A percentile compares a stretch with the other conserved stretches of the same genome.
Evolutionary conservation across 306 rosid genomes (phyloP).

Genomic region (Carpinus fangiana): DNA sequence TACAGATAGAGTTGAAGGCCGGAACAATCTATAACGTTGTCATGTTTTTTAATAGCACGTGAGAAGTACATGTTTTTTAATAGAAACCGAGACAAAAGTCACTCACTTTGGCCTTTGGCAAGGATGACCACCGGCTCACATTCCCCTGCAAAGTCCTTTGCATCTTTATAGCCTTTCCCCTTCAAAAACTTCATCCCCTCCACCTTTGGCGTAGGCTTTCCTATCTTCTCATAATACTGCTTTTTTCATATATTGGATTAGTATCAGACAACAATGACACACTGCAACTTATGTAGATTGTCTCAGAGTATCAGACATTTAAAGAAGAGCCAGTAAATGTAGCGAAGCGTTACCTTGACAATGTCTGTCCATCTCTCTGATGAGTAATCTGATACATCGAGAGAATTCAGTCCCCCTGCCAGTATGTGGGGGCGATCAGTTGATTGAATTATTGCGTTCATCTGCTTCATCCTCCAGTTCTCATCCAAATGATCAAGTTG

Average conservation of each 20-base stretch:
- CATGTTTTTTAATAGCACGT: too few species aligned
- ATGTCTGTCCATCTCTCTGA: slow-evolving; percentile 76
- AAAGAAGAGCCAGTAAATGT: background rate
- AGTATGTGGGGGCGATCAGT: slow-evolving; percentile 73
- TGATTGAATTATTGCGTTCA: slow-evolving; percentile 59
- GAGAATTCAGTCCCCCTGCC: slow-evolving; percentile 81
- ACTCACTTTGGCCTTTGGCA: slow-evolving; percentile 88
- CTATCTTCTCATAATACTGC: slow-evolving; percentile 80
- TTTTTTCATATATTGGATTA: background rate
- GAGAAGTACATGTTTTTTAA: too few species aligned
- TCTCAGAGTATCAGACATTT: too few species aligned
- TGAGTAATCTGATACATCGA: slow-evolving; percentile 66
- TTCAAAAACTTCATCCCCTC: slow-evolving; percentile 79
- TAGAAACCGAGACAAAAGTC: background rate
- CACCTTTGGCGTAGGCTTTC: slow-evolving; percentile 76
- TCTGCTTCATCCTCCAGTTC: slow-evolving; percentile 92
- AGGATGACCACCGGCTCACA: slow-evolving; percentile 80
- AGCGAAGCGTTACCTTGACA: slow-evolving; percentile 46
- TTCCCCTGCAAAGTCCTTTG: slow-evolving; percentile 76
- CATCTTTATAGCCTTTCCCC: slow-evolving; percentile 70
- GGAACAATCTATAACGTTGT: too few species aligned
- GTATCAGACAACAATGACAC: background rate
- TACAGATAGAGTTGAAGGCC: background rate
- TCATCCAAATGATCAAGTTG: slow-evolving; percentile 93
- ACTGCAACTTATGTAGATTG: background rate